Conservation (phyloP, 768 basidiomycete species). For the Kwoniella heveanensis region DNA sequence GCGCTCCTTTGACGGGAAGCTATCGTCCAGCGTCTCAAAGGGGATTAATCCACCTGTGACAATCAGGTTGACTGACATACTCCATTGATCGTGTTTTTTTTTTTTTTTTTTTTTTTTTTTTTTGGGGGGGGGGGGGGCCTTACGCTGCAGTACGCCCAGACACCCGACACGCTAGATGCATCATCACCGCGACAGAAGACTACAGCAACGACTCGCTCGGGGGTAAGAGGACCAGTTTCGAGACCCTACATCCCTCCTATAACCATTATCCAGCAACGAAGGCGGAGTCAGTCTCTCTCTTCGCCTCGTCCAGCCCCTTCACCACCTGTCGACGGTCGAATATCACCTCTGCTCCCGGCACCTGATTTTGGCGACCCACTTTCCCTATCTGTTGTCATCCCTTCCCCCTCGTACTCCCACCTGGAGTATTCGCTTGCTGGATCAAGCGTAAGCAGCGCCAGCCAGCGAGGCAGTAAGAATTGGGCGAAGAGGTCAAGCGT, state of each 20-base stretch:
- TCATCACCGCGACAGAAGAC: conserved; percentile 2
- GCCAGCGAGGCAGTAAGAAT: not conserved
- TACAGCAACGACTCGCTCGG: not conserved
- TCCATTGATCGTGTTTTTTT: too few relatives aligned
- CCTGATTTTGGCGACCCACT: conserved; percentile 32
- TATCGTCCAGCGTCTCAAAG: too few relatives aligned
- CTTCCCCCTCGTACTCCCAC: conserved; percentile 28
- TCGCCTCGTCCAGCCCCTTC: conserved; percentile 28
- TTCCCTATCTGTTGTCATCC: conserved; percentile 20
- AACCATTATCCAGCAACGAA: conserved; percentile 17
- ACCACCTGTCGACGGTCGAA: conserved; percentile 11
- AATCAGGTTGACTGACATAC: too few relatives aligned
- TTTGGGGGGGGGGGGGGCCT: too few relatives aligned
- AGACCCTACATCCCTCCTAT: conserved; percentile 16
- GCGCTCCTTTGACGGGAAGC: too few relatives aligned
- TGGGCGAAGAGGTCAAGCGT: conserved; percentile 17
- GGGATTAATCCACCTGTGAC: not conserved
- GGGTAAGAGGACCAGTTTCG: not conserved
- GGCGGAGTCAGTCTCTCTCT: conserved; percentile 33
- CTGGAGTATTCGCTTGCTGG: conserved; percentile 34
- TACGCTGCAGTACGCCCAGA: not conserved
- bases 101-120: too few relatives aligned
- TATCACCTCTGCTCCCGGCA: conserved; percentile 22
- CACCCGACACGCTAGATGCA: not conserved
- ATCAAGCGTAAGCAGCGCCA: conserved; percentile 4